Evolutionary conservation across 768 basidiomycete genomes (phyloP).

Genomic region (Serendipita sp.): DNA sequence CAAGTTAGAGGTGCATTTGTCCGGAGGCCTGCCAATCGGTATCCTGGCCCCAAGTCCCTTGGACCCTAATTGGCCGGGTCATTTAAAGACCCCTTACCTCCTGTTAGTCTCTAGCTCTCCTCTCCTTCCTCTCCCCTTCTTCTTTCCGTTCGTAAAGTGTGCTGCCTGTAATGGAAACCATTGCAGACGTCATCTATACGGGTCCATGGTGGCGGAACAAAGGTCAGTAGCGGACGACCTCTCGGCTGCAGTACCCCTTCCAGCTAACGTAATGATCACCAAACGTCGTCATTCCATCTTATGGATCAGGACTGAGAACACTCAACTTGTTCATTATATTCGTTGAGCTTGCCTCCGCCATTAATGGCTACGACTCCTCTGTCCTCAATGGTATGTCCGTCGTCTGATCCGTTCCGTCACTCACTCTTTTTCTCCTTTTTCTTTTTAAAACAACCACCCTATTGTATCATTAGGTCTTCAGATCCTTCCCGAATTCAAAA

Average conservation of each 20-base stretch:
- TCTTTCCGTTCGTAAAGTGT: not conserved
- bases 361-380: conserved; percentile 57
- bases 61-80: no score
- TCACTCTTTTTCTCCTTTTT: no score
- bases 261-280: no score
- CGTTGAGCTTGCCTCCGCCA: conserved; percentile 45
- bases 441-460: no score
- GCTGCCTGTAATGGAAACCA: not conserved
- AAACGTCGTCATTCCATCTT: no score
- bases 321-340: conserved; percentile 43
- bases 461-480: conserved; percentile 33
- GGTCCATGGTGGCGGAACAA: conserved; percentile 47
- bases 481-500: conserved; percentile 46
- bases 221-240: conserved; percentile 16
- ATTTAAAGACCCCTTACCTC: no score
- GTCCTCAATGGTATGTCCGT: conserved; percentile 33
- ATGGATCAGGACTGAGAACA: conserved; percentile 32
- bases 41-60: not conserved
- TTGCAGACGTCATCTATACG: conserved; percentile 41
- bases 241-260: not conserved
- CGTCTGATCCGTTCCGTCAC: not conserved
- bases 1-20: no score
- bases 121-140: not conserved
- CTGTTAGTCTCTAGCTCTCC: not conserved
- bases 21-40: not conserved